A percentile compares a stretch with the other conserved stretches of the same genome.
Evolutionary conservation across 345 rosid genomes (phyloP).

Genomic region (Populus euphratica): DNA sequence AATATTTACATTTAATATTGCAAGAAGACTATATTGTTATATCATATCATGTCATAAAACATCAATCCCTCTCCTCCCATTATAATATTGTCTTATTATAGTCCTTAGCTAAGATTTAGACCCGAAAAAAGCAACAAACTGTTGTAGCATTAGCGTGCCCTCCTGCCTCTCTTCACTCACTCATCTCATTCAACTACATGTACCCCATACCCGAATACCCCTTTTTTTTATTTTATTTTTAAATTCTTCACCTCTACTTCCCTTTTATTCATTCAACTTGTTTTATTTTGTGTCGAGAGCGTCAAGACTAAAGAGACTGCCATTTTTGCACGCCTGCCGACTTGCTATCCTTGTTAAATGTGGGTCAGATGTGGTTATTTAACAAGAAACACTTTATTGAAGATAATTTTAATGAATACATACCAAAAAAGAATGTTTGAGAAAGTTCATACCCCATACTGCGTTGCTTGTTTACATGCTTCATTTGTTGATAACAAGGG

Average conservation of each 20-base stretch:
- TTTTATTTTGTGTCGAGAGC: background rate
- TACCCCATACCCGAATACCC: background rate
- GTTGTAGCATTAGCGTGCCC: background rate
- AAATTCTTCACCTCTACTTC: too few relatives aligned
- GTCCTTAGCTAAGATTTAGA: background rate
- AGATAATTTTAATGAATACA: background rate
- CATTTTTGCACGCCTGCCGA: constrained; percentile 7
- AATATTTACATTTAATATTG: background rate
- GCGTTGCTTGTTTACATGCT: background rate
- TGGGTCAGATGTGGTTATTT: background rate
- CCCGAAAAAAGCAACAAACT: background rate
- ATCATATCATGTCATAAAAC: background rate
- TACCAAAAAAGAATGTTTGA: background rate
- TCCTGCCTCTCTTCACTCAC: background rate
- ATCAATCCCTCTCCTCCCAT: background rate
- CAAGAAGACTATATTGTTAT: background rate
- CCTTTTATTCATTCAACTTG: background rate
- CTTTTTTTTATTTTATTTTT: too few relatives aligned
- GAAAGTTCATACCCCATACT: background rate
- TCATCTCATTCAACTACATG: background rate
- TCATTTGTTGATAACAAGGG: background rate
- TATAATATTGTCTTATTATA: background rate
- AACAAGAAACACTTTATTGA: background rate
- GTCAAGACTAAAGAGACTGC: background rate
- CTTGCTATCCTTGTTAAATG: constrained; percentile 2